These are phyloP conservation scores for Gillenia trifoliata DNA, from an alignment of 306 rosid genomes.

Conservation along the genomic window DNA sequence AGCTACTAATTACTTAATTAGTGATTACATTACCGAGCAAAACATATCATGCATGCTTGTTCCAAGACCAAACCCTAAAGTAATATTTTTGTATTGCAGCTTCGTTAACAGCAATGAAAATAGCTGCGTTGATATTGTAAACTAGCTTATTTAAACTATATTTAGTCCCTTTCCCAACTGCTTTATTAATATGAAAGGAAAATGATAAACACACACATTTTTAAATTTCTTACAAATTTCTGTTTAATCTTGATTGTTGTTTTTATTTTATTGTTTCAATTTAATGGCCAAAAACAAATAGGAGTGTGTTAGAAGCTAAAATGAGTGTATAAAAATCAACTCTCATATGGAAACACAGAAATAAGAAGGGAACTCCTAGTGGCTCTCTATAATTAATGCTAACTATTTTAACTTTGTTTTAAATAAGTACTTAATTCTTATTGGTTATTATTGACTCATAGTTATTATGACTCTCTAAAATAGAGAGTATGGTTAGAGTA, in stretches of 20 bases:
- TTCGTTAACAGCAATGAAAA: slow-evolving; percentile 12
- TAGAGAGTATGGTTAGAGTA: no score
- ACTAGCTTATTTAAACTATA: neutral
- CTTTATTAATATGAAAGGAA: neutral
- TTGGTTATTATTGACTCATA: no score
- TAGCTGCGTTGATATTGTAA: slow-evolving; percentile 9
- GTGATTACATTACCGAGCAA: neutral
- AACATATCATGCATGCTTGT: neutral
- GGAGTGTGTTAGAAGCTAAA: no score
- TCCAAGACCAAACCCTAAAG: neutral
- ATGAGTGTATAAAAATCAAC: neutral
- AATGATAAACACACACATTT: no score
- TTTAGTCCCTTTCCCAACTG: neutral
- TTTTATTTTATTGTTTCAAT: no score
- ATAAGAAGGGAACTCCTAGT: no score
- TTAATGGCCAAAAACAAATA: neutral
- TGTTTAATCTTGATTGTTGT: neutral
- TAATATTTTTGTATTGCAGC: slow-evolving; percentile 4
- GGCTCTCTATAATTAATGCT: no score
- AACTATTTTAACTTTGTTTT: no score
- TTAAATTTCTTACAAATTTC: no score
- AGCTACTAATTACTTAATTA: neutral
- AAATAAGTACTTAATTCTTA: no score
- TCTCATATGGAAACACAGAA: neutral
- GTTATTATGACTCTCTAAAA: no score